Percentiles rank a stretch among this genome's conserved stretches.
phyloP scores from a whole-genome alignment of 1,284 basidiomycete genomes.

The Pyrrhoderma noxium region DNA sequence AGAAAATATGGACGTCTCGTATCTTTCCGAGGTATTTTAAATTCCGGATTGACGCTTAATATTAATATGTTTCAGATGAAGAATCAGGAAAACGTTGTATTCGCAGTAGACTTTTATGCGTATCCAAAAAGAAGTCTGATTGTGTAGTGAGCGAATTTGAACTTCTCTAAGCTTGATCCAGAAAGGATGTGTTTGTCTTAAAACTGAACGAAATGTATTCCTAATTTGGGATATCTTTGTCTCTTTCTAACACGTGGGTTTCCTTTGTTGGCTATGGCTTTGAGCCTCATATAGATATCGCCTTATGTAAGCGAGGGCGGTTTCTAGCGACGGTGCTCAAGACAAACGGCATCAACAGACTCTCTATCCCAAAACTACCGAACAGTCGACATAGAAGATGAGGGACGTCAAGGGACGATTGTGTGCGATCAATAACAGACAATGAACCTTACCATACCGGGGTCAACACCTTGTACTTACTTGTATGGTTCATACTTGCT shows the following conservation, averaged over 20 bases:
- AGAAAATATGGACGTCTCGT: too few relatives aligned
- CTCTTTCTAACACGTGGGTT: not conserved
- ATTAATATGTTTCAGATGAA: too few relatives aligned
- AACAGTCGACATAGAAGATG: not conserved
- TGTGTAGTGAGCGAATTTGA: too few relatives aligned
- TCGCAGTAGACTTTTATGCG: too few relatives aligned
- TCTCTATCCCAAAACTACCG: not conserved
- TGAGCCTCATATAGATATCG: not conserved
- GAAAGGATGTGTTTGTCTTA: slow-evolving; percentile 12
- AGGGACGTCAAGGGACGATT: too few relatives aligned
- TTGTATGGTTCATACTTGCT: not conserved
- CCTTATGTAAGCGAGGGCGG: slow-evolving; percentile 1
- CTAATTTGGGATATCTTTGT: slow-evolving; percentile 9
- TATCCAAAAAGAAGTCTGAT: too few relatives aligned
- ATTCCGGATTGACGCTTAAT: too few relatives aligned
- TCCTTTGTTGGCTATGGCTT: not conserved
- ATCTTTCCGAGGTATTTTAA: too few relatives aligned
- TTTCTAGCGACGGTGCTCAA: slow-evolving; percentile 4
- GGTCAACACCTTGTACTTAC: slow-evolving; percentile 14
- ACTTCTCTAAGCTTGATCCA: too few relatives aligned
- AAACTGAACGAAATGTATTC: not conserved
- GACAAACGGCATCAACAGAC: slow-evolving; percentile 11
- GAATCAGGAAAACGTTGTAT: too few relatives aligned
- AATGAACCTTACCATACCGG: not conserved
- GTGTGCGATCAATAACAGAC: too few relatives aligned